Percentiles rank a stretch among this genome's conserved stretches.
These are phyloP conservation scores for Perkinsus chesapeaki DNA, from an alignment of 169 alveolate species.

Conservation along the genomic window DNA sequence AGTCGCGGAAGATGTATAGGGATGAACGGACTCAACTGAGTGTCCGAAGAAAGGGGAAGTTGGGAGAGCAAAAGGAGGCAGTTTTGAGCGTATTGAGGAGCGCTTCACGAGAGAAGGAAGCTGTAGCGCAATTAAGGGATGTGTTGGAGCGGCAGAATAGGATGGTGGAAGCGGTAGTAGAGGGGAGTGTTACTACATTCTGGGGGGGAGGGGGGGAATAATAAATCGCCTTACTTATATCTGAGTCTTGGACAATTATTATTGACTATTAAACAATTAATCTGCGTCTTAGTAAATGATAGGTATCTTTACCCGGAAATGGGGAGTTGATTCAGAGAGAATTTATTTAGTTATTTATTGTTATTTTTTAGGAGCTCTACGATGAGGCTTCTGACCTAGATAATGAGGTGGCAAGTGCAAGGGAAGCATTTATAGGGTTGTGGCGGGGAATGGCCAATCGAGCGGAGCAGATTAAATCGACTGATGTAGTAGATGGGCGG, in stretches of 20 bases:
- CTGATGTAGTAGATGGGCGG: background rate
- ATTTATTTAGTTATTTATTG: too few relatives aligned
- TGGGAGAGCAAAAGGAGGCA: background rate
- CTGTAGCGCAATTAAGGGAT: background rate
- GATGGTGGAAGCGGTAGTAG: background rate
- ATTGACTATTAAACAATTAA: too few relatives aligned
- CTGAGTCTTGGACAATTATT: too few relatives aligned
- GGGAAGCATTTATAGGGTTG: background rate
- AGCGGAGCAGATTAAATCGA: background rate
- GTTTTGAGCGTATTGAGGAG: background rate
- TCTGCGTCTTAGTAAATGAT: too few relatives aligned
- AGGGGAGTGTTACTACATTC: background rate
- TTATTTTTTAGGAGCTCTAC: background rate
- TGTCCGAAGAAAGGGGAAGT: background rate
- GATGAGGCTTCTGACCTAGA: background rate
- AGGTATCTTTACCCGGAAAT: too few relatives aligned
- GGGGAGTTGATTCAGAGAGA: too few relatives aligned
- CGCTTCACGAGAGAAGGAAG: background rate
- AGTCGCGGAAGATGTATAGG: background rate
- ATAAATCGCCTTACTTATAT: too few relatives aligned
- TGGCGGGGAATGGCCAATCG: background rate
- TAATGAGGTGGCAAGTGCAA: background rate
- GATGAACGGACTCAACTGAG: background rate
- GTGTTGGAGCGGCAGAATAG: background rate
- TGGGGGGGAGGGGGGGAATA: too few relatives aligned